A percentile compares a stretch with the other conserved stretches of the same genome.
These are phyloP conservation scores for Neopestalotiopsis rosae DNA, from an alignment of 2,329 filamentous ascomycete genomes.

Conservation along the genomic window DNA sequence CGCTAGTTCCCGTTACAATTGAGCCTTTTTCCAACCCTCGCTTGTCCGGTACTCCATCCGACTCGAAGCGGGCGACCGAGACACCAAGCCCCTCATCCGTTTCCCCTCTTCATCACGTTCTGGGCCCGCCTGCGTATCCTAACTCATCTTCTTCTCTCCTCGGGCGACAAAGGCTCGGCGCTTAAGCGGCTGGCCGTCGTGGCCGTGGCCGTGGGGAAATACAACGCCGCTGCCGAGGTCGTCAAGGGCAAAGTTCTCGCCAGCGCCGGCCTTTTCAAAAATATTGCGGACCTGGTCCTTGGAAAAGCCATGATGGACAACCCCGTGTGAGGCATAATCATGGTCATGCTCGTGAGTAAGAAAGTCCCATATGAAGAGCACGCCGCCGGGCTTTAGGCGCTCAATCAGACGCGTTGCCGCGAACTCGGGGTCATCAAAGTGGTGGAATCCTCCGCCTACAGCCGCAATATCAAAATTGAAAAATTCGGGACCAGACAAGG, in stretches of 20 bases:
- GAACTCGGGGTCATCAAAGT: constrained; percentile 68
- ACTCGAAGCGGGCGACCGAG: background rate
- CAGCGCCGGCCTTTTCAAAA: constrained; percentile 68
- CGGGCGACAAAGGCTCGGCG: constrained; percentile 56
- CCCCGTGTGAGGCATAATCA: constrained; percentile 24
- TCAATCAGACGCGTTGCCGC: constrained; percentile 64
- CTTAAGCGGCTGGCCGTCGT: constrained; percentile 38
- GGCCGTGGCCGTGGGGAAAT: constrained; percentile 41
- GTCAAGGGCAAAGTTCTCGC: constrained; percentile 60
- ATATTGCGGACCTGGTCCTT: constrained; percentile 62
- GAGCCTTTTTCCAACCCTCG: background rate
- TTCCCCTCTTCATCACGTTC: background rate
- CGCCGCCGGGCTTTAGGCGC: constrained; percentile 69
- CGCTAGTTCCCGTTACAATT: background rate
- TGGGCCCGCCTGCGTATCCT: background rate
- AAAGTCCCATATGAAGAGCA: constrained; percentile 72
- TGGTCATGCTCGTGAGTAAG: constrained; percentile 51
- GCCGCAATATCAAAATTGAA: constrained; percentile 71
- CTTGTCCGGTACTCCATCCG: background rate
- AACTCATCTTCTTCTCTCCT: constrained; percentile 43
- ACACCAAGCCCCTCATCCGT: background rate
- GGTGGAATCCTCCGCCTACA: constrained; percentile 69
- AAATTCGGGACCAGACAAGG: constrained; percentile 66
- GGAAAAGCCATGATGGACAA: constrained; percentile 66
- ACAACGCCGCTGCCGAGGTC: constrained; percentile 56